Evolutionary conservation across 768 basidiomycete species (phyloP).

Genomic region (Auricularia sp.): DNA sequence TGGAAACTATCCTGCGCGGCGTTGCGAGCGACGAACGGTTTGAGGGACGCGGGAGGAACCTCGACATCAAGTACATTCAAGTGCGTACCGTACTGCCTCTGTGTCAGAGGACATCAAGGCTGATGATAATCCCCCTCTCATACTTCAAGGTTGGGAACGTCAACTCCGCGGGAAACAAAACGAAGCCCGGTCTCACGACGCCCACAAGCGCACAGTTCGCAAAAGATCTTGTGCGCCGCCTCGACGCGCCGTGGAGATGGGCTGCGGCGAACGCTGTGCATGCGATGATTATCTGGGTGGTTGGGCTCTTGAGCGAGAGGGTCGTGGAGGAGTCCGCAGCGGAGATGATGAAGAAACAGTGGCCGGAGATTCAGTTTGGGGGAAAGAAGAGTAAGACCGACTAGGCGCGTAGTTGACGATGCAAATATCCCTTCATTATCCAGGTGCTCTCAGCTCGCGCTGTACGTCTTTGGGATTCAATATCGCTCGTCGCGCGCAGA

Average conservation of each 20-base stretch:
- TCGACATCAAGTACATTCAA: not conserved
- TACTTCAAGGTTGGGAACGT: not conserved
- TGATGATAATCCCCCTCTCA: not conserved
- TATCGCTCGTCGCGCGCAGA: too few relatives aligned
- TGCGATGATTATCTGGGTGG: not conserved
- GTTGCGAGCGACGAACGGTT: conserved; percentile 8
- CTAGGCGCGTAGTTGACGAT: too few relatives aligned
- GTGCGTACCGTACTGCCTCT: too few relatives aligned
- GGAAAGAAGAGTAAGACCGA: too few relatives aligned
- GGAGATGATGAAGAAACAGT: too few relatives aligned
- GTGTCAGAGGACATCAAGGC: too few relatives aligned
- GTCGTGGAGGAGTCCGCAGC: not conserved
- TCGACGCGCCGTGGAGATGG: not conserved
- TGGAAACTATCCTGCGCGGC: conserved; percentile 2
- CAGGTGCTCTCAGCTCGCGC: too few relatives aligned
- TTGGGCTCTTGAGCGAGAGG: not conserved
- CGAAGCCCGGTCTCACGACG: not conserved
- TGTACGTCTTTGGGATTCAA: too few relatives aligned
- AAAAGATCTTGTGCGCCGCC: not conserved
- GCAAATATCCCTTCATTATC: too few relatives aligned
- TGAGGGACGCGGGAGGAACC: not conserved
- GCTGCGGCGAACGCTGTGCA: not conserved
- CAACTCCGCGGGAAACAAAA: not conserved
- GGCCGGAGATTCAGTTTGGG: too few relatives aligned
- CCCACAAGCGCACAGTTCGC: not conserved